Evolutionary conservation across 176 grass and related monocot genomes (phyloP), one percentile per base, ranked within the genome.

Genomic region (Metroxylon sagu): DNA sequence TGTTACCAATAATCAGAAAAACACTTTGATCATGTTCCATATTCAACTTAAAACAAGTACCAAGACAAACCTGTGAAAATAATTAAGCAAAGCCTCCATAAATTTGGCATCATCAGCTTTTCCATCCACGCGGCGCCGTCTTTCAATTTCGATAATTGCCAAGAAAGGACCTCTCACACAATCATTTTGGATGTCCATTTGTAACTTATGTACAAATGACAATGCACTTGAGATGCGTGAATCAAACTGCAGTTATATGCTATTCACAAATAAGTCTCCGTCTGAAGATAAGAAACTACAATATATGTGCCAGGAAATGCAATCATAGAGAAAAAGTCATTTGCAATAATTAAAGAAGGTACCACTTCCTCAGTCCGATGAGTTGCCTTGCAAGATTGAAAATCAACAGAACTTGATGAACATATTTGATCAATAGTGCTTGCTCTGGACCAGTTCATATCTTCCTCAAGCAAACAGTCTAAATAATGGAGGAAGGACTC

Each of bases 401-500:
- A 87, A 79, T 74, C 71, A 77, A 76, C 63, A 77, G 61, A 81
- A 70, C 59, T 76, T 26, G 65, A 56, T 65, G 54, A 65, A 56
- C 56, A 71, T 70, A 68, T 54, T 63, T 82, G 72, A 55, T 70
- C 49, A 1, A 51, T 57, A 58, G 69, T 73, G 62, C 71, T 63
- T 80, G 68, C 65, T 79, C 82, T 85, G 64, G 78, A 86, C 64
- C 89, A 81, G 64, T 80, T 72, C 4, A 88, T 50, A 54, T 76
- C 84, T 72, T 83, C 67, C 81, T 92, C 93, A 76, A 92, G 71
- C 71, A 98, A 77, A 88, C 84, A 98, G 82, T 78, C 76, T 81
- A 98, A 82, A 84, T 98, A 98, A 81, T 83, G 78, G 69, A 89
- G 79, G 80, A 98, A 98, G 66, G 81, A 85, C 70, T 92, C 88